Evolutionary conservation across 768 basidiomycete genomes (phyloP).

Genomic region (Tylopilus sp.): DNA sequence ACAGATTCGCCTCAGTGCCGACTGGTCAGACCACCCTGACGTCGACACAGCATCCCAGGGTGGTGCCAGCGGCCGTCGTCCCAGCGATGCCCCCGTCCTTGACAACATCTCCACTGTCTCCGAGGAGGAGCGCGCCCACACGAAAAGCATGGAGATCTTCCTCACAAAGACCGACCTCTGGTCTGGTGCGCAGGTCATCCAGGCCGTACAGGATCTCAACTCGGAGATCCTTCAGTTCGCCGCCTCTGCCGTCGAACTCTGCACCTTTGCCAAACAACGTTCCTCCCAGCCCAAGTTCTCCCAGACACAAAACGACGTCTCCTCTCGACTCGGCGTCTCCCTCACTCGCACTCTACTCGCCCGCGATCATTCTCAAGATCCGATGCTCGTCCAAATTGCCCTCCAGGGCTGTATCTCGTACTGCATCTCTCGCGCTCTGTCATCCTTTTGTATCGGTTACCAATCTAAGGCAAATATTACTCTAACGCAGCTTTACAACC

Average conservation of each 20-base stretch:
- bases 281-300: constrained; percentile 38
- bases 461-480: constrained; percentile 67
- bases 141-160: constrained; percentile 59
- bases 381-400: constrained; percentile 72
- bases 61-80: constrained; percentile 13
- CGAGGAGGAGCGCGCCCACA: constrained; percentile 56
- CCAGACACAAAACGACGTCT: constrained; percentile 57
- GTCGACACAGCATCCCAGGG: constrained; percentile 15
- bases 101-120: constrained; percentile 33
- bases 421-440: constrained; percentile 63
- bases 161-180: constrained; percentile 70
- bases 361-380: constrained; percentile 71
- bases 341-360: constrained; percentile 58
- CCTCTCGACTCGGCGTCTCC: constrained; percentile 58
- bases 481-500: constrained; percentile 57
- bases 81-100: constrained; percentile 3
- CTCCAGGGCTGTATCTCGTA: constrained; percentile 68
- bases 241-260: constrained; percentile 68
- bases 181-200: constrained; percentile 77
- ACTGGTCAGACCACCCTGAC: constrained; percentile 30
- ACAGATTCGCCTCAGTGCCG: constrained; percentile 30
- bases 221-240: constrained; percentile 80
- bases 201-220: constrained; percentile 77
- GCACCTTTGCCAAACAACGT: constrained; percentile 46
- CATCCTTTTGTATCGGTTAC: constrained; percentile 71